These are phyloP conservation scores for Quercus lobata DNA, from an alignment of 331 rosid species.

Conservation along the genomic window DNA sequence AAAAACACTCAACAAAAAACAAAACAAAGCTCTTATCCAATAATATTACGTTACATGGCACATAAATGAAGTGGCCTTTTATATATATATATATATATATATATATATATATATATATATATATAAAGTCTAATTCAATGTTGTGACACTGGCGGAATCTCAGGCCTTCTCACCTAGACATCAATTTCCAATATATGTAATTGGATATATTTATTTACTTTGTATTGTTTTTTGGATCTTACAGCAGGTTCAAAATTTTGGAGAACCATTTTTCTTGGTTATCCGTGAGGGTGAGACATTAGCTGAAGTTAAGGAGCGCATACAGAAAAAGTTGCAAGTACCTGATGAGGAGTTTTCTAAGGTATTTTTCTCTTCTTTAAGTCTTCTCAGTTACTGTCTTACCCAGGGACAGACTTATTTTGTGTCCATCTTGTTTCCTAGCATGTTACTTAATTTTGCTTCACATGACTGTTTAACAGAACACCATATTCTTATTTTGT, in stretches of 20 bases:
- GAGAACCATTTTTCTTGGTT: slow-evolving; percentile 89
- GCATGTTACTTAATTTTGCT: not conserved
- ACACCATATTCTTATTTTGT: not conserved
- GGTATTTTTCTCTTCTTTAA: slow-evolving; percentile 36
- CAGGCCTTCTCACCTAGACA: too few species aligned
- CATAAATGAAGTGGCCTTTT: too few species aligned
- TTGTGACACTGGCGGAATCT: too few species aligned
- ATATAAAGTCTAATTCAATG: too few species aligned
- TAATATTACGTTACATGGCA: too few species aligned
- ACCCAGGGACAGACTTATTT: not conserved
- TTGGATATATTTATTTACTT: not conserved
- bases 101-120: too few species aligned
- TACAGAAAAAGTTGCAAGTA: slow-evolving; percentile 82
- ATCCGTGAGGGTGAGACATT: slow-evolving; percentile 77
- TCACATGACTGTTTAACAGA: not conserved
- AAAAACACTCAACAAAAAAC: too few species aligned
- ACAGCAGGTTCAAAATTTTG: slow-evolving; percentile 92
- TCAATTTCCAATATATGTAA: too few species aligned
- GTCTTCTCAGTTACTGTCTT: not conserved
- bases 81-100: too few species aligned
- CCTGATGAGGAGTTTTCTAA: slow-evolving; percentile 80
- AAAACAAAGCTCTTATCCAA: too few species aligned
- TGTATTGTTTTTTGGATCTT: slow-evolving; percentile 1
- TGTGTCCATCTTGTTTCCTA: not conserved
- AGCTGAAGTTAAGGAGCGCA: slow-evolving; percentile 77